Evolutionary conservation across 2,329 filamentous ascomycete genomes (phyloP), one percentile per base, ranked within the genome.

Genomic region (Fusarium penzigii): DNA sequence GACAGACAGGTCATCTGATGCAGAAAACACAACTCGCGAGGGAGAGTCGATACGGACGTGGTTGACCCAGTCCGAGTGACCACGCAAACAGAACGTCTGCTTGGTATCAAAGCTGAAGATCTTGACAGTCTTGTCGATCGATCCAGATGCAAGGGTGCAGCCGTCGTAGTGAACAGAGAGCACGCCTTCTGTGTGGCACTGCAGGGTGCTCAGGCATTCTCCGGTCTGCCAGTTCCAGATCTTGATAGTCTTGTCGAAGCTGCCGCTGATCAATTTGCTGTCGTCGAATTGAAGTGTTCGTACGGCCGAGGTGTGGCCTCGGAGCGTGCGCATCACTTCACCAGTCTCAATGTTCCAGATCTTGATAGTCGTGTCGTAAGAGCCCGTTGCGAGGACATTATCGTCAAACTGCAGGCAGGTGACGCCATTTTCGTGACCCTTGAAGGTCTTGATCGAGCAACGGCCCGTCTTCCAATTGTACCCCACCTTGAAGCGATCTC

Each of bases 151-250:
- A 16, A 97, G 80, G 44, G 92, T 86, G 50, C 89, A 89, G 17
- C 84, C 86, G 54, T 92, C 90, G 69, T 95, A 96, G 72, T 97
- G 89, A 9, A 97, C 81, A 17, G 87, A 87, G 57, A 97, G 88
- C 25, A 99, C 89, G 12, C 92, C 92, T 36, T 86, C 87, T 16
- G 80, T 84, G 67, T 97, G 94, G 17, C 88, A 88, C 12, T 83
- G 81, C 49, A 96, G 86, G 0, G 88, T 96, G 44, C 87, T 89
- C 51, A 97, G 81, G 63, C 90, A 92, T 63, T 91, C 84, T 43
- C 94, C 94, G 0, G 91, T 97, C 56, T 89, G 84, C 92, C 92
- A 97, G 68, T 99, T 96, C 94, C 94, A 99, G 34, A 99, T 85
- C 68, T 90, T 92, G 64, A 99, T 82, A 5, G 88, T 96, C 44